These are phyloP conservation scores for Lipomyces chichibuensis DNA, from an alignment of 805 yeast species.

Conservation along the genomic window DNA sequence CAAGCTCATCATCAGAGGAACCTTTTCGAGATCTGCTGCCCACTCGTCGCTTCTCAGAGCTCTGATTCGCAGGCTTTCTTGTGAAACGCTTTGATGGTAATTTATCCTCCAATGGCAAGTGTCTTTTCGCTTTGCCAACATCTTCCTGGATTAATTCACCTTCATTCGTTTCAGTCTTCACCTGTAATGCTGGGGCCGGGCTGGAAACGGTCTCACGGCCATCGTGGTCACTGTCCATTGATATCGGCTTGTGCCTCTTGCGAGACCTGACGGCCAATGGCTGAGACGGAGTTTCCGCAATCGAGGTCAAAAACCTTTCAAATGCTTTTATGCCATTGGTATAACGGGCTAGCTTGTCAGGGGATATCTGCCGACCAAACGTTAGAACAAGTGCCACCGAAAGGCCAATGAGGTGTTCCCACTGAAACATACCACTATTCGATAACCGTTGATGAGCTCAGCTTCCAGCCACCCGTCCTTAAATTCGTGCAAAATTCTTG, in stretches of 20 bases:
- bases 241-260: neutral
- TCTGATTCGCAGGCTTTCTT: neutral
- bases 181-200: neutral
- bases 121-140: neutral
- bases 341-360: neutral
- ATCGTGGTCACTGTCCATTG: neutral
- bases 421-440: neutral
- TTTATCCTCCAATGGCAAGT: neutral
- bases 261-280: neutral
- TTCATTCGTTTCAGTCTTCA: neutral
- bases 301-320: neutral
- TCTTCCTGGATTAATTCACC: too few relatives aligned
- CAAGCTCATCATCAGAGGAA: neutral
- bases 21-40: neutral
- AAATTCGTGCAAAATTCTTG: conserved; percentile 5
- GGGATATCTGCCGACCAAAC: neutral
- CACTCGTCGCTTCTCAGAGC: neutral
- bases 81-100: neutral
- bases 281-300: neutral
- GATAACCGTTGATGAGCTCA: conserved; percentile 1
- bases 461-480: conserved; percentile 3
- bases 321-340: conserved; percentile 6
- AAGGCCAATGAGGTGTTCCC: neutral
- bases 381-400: neutral
- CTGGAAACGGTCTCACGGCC: neutral